phyloP scores from a whole-genome alignment of 192 early-diverging fungal genomes.

The Backusella tarrabulga region DNA sequence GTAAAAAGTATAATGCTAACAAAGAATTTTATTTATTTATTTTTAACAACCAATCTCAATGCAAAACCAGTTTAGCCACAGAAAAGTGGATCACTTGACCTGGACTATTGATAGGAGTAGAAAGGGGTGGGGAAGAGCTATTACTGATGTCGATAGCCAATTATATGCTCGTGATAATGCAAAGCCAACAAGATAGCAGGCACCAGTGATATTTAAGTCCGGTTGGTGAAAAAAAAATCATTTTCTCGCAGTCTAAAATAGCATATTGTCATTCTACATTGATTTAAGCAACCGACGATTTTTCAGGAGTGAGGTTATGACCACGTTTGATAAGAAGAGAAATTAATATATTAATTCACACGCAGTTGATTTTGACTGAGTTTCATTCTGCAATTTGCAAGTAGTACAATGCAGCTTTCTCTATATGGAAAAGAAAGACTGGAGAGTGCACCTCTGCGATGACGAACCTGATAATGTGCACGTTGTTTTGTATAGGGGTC shows the following conservation, averaged over 20 bases:
- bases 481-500: background rate
- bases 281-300: background rate
- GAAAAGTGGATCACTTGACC: background rate
- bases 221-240: background rate
- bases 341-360: constrained; percentile 8
- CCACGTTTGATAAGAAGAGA: constrained; percentile 5
- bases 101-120: background rate
- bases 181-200: background rate
- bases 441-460: background rate
- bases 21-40: background rate
- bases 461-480: constrained; percentile 3
- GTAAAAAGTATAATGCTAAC: too few relatives aligned
- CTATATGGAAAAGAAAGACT: constrained; percentile 3
- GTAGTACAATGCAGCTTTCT: background rate
- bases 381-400: background rate
- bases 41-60: background rate
- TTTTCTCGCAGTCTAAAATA: background rate
- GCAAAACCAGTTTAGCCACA: background rate
- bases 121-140: background rate
- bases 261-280: background rate
- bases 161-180: background rate
- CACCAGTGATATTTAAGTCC: background rate
- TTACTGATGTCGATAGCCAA: background rate
- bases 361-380: background rate
- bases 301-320: background rate